Evolutionary conservation across 768 basidiomycete genomes (phyloP).

Genomic region (Leccinum variicolor): DNA sequence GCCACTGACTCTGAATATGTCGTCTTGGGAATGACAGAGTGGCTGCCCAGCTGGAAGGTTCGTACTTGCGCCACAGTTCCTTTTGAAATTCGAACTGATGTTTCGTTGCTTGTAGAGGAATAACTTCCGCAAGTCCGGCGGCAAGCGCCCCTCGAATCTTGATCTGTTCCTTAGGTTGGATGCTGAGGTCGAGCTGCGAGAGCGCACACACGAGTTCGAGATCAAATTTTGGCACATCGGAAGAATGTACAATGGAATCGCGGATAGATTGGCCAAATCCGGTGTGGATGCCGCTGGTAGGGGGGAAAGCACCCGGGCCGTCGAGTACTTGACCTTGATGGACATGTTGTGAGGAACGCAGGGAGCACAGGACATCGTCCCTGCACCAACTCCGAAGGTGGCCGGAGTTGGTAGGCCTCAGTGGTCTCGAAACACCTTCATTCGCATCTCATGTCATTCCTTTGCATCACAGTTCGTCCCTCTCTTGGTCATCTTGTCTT

Average conservation of each 20-base stretch:
- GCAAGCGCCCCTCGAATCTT: conserved; percentile 2
- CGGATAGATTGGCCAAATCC: conserved; percentile 23
- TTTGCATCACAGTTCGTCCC: too few species aligned
- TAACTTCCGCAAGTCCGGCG: not conserved
- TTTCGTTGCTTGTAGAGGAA: not conserved
- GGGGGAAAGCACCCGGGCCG: not conserved
- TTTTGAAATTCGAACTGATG: not conserved
- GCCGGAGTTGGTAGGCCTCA: not conserved
- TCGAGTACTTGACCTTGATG: not conserved
- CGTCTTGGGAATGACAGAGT: conserved; percentile 8
- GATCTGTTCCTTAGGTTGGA: conserved; percentile 7
- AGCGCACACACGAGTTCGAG: not conserved
- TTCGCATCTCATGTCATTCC: too few species aligned
- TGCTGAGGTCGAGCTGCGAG: not conserved
- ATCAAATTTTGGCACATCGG: conserved; percentile 27
- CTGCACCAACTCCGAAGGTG: not conserved
- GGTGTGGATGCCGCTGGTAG: not conserved
- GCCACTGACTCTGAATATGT: conserved; percentile 9
- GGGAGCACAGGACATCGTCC: not conserved
- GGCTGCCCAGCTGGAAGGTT: conserved; percentile 7
- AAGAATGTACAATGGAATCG: conserved; percentile 23
- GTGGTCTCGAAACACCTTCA: too few species aligned
- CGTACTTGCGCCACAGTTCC: not conserved
- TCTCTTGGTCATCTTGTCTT: too few species aligned
- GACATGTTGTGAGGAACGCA: not conserved